A percentile compares a stretch with the other conserved stretches of the same genome.
Evolutionary conservation across 2,329 filamentous ascomycete species (phyloP).

Genomic region (Chaetomium sp.): DNA sequence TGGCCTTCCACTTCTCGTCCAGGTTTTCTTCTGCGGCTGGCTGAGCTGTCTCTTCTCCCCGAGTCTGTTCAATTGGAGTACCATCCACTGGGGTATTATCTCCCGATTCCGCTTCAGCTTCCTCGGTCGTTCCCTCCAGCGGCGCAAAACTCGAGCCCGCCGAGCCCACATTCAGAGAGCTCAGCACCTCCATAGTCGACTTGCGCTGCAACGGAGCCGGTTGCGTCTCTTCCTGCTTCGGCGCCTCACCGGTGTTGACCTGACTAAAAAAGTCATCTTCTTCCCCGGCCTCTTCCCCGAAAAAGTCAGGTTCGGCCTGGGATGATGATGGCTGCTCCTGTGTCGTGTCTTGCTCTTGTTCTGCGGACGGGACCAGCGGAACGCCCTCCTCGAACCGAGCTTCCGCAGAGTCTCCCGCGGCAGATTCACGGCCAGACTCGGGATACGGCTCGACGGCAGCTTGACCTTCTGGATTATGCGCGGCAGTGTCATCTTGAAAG

Average conservation of each 20-base stretch:
- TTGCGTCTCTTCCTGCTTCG: conserved; percentile 24
- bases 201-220: conserved; percentile 53
- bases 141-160: conserved; percentile 27
- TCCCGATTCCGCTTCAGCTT: conserved; percentile 15
- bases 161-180: conserved; percentile 37
- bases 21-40: conserved; percentile 51
- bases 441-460: conserved; percentile 32
- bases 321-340: background rate
- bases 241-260: conserved; percentile 32
- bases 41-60: conserved; percentile 19
- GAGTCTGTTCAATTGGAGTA: background rate
- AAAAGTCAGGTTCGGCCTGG: conserved; percentile 22
- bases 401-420: conserved; percentile 41
- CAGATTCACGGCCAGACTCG: conserved; percentile 38
- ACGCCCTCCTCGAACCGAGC: conserved; percentile 65
- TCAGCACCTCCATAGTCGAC: conserved; percentile 61
- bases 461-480: conserved; percentile 17
- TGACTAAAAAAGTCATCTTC: conserved; percentile 59
- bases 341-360: conserved; percentile 22
- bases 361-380: conserved; percentile 47
- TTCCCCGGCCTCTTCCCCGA: conserved; percentile 40
- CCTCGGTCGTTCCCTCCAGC: conserved; percentile 25
- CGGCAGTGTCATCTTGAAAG: conserved; percentile 13
- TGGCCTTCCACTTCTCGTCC: conserved; percentile 76
- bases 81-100: too few relatives aligned